A percentile compares a stretch with the other conserved stretches of the same genome.
phyloP scores from a whole-genome alignment of 2,329 filamentous ascomycete species.

The Septoria linicola region DNA sequence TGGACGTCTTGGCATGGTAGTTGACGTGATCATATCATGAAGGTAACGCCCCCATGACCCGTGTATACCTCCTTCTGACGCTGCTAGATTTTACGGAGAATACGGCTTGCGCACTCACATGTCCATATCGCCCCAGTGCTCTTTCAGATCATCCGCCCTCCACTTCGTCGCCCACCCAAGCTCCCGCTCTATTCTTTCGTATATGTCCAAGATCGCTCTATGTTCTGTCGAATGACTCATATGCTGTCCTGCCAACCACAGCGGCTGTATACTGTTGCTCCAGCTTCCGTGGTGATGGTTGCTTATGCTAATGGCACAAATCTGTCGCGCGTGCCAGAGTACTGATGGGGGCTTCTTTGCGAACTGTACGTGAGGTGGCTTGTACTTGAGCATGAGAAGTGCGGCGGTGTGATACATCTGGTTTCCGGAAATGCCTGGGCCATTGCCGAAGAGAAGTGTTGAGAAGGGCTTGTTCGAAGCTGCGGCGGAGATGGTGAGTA shows the following conservation, averaged over 20 bases:
- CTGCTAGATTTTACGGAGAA: too few relatives aligned
- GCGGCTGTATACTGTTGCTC: slow-evolving; percentile 49
- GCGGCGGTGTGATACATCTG: slow-evolving; percentile 59
- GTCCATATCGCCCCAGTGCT: slow-evolving; percentile 50
- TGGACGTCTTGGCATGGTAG: too few relatives aligned
- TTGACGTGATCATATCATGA: too few relatives aligned
- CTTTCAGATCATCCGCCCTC: slow-evolving; percentile 53
- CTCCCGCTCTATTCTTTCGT: slow-evolving; percentile 53
- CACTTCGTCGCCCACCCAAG: slow-evolving; percentile 56
- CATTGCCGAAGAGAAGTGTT: slow-evolving; percentile 49
- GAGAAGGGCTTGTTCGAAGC: slow-evolving; percentile 35
- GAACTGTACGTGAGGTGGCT: slow-evolving; percentile 40
- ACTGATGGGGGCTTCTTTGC: slow-evolving; percentile 41
- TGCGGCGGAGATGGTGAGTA: slow-evolving; percentile 35
- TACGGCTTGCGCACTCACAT: not conserved
- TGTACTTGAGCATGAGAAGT: slow-evolving; percentile 53
- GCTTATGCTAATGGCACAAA: slow-evolving; percentile 48
- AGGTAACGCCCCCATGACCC: too few relatives aligned
- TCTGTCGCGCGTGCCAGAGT: slow-evolving; percentile 51
- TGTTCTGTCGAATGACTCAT: slow-evolving; percentile 49
- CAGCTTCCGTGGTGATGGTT: slow-evolving; percentile 48
- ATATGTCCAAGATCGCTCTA: slow-evolving; percentile 48
- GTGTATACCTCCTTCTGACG: too few relatives aligned
- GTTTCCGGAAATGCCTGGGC: slow-evolving; percentile 48
- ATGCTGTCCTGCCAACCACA: slow-evolving; percentile 50